Evolutionary conservation across 768 basidiomycete species (phyloP), one percentile per base, ranked within the genome.

Genomic region (Fomitopsis pulvina): DNA sequence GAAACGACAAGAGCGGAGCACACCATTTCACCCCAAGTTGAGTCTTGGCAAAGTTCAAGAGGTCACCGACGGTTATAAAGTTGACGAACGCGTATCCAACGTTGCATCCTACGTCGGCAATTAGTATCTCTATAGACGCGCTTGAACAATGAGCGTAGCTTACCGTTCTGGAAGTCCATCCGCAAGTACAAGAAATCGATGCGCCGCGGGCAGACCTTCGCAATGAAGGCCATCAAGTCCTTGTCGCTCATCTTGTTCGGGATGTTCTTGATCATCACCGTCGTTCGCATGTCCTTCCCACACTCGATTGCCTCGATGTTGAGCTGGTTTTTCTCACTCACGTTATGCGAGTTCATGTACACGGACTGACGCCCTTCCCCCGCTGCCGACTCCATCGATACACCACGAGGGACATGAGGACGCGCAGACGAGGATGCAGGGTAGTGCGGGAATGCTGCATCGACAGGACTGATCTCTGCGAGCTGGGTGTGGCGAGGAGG

Each of bases 201-300:
- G 48, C 74, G 74, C 37, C 86, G 72, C n/a, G 81, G 79, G 63
- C 84, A 87, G 22, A 88, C 87, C 53, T 79, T 76, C 45, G 68
- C 75, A 53, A 88, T 88, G 59, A 79, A 91, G 32, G 67, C 66
- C 51, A 82, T 71, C 58, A 90, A 62, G 55, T 90, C 85, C 59
- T 71, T 75, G 66, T 89, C 85, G 53, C 74, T 84, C 86, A 90
- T 88, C 66, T 92, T 92, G 68, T 93, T 94, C 2, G 92, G 92
- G 40, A 94, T 88, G 60, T 94, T 94, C 69, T 92, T 91, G 54
- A 89, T 81, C 87, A 90, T 91, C 42, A 91, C 82, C 25, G 90
- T 91, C 28, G 88, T 89, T 27, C 90, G 75, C 29, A 83, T 89
- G 57, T 92, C 89, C 51, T 74, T 65, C 4, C 92, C 92, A 26